Evolutionary conservation across 1,139 yeast species (phyloP).

Genomic region (Debaryomyces udenii): DNA sequence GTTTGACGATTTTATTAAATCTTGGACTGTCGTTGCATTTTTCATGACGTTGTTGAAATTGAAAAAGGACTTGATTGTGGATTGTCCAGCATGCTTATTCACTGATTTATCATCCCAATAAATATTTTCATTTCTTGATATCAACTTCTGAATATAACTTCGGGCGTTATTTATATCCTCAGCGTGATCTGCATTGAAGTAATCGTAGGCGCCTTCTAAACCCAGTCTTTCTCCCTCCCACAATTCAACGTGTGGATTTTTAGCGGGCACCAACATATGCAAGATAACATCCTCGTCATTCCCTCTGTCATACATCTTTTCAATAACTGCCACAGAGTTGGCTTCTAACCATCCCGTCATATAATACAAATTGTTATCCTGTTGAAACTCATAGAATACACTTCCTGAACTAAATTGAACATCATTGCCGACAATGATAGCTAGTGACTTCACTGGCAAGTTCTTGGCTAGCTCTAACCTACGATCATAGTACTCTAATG

Average conservation of each 20-base stretch:
- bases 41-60: conserved; percentile 13
- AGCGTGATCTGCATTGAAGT: conserved; percentile 85
- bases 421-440: conserved; percentile 72
- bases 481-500: conserved; percentile 77
- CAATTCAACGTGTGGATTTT: conserved; percentile 71
- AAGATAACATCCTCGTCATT: conserved; percentile 57
- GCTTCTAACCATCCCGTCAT: conserved; percentile 95
- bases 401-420: conserved; percentile 84
- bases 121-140: conserved; percentile 50
- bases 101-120: conserved; percentile 46
- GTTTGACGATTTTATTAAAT: conserved; percentile 25
- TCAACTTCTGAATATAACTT: conserved; percentile 46
- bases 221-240: conserved; percentile 98
- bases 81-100: conserved; percentile 1
- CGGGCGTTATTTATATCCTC: conserved; percentile 50
- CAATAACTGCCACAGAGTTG: conserved; percentile 74
- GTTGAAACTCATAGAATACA: conserved; percentile 90
- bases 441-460: conserved; percentile 67
- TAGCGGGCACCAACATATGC: conserved; percentile 88
- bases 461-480: conserved; percentile 57
- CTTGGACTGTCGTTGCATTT: conserved; percentile 22
- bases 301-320: conserved; percentile 53
- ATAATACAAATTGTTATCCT: conserved; percentile 84
- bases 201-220: conserved; percentile 73
- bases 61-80: conserved; percentile 20